phyloP scores from a whole-genome alignment of 2,329 filamentous ascomycete genomes.

The Phoma sp. region DNA sequence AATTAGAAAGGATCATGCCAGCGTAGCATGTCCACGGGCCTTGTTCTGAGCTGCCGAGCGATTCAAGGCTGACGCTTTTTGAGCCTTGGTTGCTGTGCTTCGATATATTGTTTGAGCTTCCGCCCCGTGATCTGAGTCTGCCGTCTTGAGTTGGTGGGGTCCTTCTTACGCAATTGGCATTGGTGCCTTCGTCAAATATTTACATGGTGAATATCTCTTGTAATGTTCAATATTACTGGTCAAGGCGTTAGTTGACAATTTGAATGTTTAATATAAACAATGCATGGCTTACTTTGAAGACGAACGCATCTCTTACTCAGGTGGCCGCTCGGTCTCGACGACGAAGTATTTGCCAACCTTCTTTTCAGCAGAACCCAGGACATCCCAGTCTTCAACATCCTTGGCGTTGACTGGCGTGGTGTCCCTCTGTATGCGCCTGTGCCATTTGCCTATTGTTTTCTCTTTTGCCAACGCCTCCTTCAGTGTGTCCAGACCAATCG shows the following conservation, averaged over 20 bases:
- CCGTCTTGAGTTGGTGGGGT: too few relatives aligned
- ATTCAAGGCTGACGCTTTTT: background rate
- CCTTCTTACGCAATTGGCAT: too few relatives aligned
- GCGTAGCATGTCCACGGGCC: constrained; percentile 9
- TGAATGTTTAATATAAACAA: background rate
- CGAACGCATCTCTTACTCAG: constrained; percentile 24
- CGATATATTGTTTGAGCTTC: too few relatives aligned
- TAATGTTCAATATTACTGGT: background rate
- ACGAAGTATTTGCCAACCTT: constrained; percentile 78
- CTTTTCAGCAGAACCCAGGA: constrained; percentile 68
- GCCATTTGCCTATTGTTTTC: constrained; percentile 61
- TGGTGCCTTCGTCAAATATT: too few relatives aligned
- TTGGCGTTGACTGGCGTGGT: constrained; percentile 50
- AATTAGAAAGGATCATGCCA: constrained; percentile 10
- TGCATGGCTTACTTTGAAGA: background rate
- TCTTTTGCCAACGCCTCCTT: constrained; percentile 65
- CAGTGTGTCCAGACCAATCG: constrained; percentile 65
- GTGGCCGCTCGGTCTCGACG: constrained; percentile 66
- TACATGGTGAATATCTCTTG: background rate
- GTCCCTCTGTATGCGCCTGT: constrained; percentile 57
- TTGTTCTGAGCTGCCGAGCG: background rate
- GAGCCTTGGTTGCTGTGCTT: too few relatives aligned
- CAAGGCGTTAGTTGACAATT: background rate
- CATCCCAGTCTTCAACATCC: constrained; percentile 71
- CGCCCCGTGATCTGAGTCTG: too few relatives aligned